Percentiles rank a stretch among this genome's conserved stretches.
phyloP scores from a whole-genome alignment of 768 basidiomycete species.

The Punctularia strigosozonata region DNA sequence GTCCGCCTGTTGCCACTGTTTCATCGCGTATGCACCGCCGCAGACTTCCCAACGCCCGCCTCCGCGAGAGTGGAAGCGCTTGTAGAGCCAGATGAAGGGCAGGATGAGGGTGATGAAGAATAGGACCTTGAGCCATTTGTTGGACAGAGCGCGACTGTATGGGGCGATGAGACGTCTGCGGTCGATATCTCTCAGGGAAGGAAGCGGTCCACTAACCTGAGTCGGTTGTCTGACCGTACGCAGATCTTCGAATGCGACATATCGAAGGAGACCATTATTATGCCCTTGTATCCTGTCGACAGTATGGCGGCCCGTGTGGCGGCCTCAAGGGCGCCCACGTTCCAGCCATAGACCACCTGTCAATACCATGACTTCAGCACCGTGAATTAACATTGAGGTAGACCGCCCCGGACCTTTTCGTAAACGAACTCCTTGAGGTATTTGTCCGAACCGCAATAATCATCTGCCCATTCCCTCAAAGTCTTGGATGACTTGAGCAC shows the following conservation, averaged over 20 bases:
- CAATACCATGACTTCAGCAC: slow-evolving; percentile 16
- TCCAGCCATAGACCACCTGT: slow-evolving; percentile 50
- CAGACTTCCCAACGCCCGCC: slow-evolving; percentile 71
- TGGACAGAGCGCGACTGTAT: slow-evolving; percentile 57
- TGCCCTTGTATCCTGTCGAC: slow-evolving; percentile 27
- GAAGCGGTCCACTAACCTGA: no score
- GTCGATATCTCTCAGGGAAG: no score
- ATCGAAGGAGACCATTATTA: slow-evolving; percentile 23
- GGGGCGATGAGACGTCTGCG: no score
- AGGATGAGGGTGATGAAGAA: slow-evolving; percentile 60
- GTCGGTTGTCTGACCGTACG: slow-evolving; percentile 52
- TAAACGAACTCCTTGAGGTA: slow-evolving; percentile 72
- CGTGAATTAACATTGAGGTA: slow-evolving; percentile 2
- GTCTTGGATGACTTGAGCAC: slow-evolving; percentile 44
- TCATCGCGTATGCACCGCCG: slow-evolving; percentile 67
- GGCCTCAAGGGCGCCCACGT: slow-evolving; percentile 26
- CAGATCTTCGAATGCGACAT: slow-evolving; percentile 41
- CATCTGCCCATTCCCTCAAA: slow-evolving; percentile 71
- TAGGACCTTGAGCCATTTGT: slow-evolving; percentile 59
- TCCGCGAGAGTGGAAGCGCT: slow-evolving; percentile 50
- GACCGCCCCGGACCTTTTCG: slow-evolving; percentile 34
- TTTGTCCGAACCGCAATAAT: slow-evolving; percentile 63
- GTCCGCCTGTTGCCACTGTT: slow-evolving; percentile 28
- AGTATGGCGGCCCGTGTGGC: slow-evolving; percentile 26
- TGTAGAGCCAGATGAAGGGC: slow-evolving; percentile 75